Evolutionary conservation across 2,329 filamentous ascomycete species (phyloP).

Genomic region (Monilinia polystroma): DNA sequence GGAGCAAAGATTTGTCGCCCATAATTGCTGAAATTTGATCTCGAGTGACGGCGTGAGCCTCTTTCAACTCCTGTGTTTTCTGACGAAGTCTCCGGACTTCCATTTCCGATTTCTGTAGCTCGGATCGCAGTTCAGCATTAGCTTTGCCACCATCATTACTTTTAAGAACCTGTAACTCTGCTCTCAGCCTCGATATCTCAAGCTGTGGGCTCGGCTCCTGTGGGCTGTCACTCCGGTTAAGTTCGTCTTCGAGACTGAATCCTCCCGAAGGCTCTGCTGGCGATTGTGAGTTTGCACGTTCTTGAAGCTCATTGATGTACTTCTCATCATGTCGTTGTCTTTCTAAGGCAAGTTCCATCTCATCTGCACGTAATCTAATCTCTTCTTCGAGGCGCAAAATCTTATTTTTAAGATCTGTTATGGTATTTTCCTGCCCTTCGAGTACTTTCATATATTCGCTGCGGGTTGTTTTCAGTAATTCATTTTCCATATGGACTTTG

Average conservation of each 20-base stretch:
- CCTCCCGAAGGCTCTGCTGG: conserved; percentile 32
- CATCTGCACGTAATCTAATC: conserved; percentile 36
- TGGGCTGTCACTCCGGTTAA: conserved; percentile 44
- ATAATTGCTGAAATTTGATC: conserved; percentile 57
- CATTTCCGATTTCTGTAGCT: conserved; percentile 55
- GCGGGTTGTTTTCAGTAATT: conserved; percentile 40
- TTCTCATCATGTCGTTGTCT: conserved; percentile 48
- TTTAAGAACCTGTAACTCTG: conserved; percentile 60
- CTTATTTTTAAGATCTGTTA: conserved; percentile 45
- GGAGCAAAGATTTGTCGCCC: conserved; percentile 42
- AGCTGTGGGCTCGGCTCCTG: conserved; percentile 48
- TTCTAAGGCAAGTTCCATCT: conserved; percentile 40
- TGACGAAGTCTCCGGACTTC: conserved; percentile 53
- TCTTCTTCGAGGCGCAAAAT: conserved; percentile 46
- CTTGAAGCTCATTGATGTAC: conserved; percentile 34
- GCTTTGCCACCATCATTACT: conserved; percentile 55
- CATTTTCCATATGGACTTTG: conserved; percentile 35
- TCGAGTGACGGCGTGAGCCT: conserved; percentile 57
- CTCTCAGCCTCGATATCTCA: conserved; percentile 57
- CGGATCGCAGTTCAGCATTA: conserved; percentile 53
- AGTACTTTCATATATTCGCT: conserved; percentile 43
- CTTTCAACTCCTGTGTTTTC: conserved; percentile 56
- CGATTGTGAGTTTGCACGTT: conserved; percentile 16
- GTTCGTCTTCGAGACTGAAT: conserved; percentile 59
- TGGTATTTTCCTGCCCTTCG: conserved; percentile 39